phyloP scores from a whole-genome alignment of 2,329 filamentous ascomycete species.

The Fusarium nurragi region DNA sequence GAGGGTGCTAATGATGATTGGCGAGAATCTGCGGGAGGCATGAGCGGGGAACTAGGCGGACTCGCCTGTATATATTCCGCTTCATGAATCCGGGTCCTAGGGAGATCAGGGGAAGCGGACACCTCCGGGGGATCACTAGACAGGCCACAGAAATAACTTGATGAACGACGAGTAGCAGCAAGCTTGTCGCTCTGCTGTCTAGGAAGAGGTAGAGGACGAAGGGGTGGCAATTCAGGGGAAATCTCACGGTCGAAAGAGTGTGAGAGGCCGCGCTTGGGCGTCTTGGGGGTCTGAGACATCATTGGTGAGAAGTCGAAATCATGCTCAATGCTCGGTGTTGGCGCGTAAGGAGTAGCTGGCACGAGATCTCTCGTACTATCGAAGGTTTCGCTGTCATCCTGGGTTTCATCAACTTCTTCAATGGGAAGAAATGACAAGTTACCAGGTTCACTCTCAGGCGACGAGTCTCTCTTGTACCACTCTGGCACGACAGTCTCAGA shows the following conservation, averaged over 20 bases:
- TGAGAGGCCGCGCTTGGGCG: conserved; percentile 34
- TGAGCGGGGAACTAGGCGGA: conserved; percentile 61
- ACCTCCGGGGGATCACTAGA: conserved; percentile 57
- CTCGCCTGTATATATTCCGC: conserved; percentile 53
- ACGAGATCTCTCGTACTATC: conserved; percentile 30
- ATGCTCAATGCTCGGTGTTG: conserved; percentile 31
- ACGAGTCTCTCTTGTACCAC: conserved; percentile 21
- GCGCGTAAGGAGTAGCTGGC: conserved; percentile 15
- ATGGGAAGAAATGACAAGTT: conserved; percentile 33
- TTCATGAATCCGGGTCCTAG: conserved; percentile 45
- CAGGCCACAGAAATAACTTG: conserved; percentile 52
- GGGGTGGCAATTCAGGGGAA: conserved; percentile 50
- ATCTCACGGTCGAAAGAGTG: conserved; percentile 42
- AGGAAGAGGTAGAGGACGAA: conserved; percentile 42
- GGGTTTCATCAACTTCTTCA: conserved; percentile 31
- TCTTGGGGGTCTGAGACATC: conserved; percentile 28
- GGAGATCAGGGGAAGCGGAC: conserved; percentile 54
- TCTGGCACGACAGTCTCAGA: conserved; percentile 38
- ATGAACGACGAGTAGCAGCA: conserved; percentile 51
- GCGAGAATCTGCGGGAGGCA: conserved; percentile 27
- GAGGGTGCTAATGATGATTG: conserved; percentile 54
- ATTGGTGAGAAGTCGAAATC: conserved; percentile 14
- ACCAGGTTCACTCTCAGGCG: conserved; percentile 25
- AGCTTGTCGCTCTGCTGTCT: conserved; percentile 52
- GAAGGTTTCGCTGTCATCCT: conserved; percentile 15